Base-by-base conservation (phyloP, 371 early-diverging fungal genomes). In the Chytridium lagenaria region DNA sequence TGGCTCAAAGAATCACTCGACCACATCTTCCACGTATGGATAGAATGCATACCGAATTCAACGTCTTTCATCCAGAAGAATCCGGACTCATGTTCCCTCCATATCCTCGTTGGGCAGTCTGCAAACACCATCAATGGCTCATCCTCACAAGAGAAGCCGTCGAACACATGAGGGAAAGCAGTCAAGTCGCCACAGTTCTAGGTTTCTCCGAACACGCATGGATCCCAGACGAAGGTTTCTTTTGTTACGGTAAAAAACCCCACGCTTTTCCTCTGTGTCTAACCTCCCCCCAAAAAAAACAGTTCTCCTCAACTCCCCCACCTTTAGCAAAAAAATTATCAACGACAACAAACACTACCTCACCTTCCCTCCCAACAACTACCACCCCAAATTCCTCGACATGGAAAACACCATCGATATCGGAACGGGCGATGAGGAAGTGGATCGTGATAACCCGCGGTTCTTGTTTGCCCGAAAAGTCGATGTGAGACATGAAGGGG, bases 161-260 rank as follows among this genome's bases (percentile, higher is more conserved):
- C 22, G 50, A 51, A 59, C 66, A 66, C 50, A 33, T 75, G 23
- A 59, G 75, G 2, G 57, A 30, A 36, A 59, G 73, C 22, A 15
- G 28, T 12, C 68, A 69, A 1, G 76, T 71, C 7, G 38, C 74
- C 26, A 68, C 64, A 34, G 40, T 75, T 26, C 77, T 84, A 23
- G 81, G 82, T 0, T 80, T 68, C 57, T 68, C 78, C 64, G 84
- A 84, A 73, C 72, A 78, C 61, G 39, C 74, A 0, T 73, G 40
- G 65, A 80, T 78, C 40, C 81, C 83, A 5, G 80, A 81, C 50
- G 85, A 84, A 61, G 44, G 64, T 2, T 82, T 78, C 66, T 82
- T 84, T 68, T 66, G 78, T 1, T 78, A 74, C 2, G 79, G 80
- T 80, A 50, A 23, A 38, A 23, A 10, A 31, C 40, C n/a, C 19